phyloP scores from a whole-genome alignment of 305 asterid genomes.

The Nicotiana rustica region DNA sequence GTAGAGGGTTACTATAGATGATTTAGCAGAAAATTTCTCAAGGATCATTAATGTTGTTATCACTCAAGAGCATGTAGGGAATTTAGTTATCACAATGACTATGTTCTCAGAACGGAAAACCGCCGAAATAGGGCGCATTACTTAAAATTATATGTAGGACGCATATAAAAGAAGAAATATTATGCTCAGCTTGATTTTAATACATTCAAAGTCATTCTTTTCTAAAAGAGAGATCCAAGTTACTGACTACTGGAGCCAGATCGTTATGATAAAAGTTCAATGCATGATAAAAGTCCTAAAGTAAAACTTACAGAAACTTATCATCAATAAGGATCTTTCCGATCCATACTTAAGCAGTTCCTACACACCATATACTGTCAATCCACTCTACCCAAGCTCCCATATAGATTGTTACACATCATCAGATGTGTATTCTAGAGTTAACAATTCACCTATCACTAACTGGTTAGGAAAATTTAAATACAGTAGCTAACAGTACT shows the following conservation, averaged over 20 bases:
- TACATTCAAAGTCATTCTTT: neutral
- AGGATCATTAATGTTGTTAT: neutral
- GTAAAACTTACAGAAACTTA: neutral
- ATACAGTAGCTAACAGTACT: neutral
- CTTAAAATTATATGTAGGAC: constrained; percentile 15
- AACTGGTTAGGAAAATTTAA: neutral
- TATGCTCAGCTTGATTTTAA: constrained; percentile 11
- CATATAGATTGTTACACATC: constrained; percentile 11
- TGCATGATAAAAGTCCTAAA: neutral
- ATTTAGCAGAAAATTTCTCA: neutral
- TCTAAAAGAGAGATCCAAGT: neutral
- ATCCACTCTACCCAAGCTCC: neutral
- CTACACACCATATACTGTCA: constrained; percentile 19
- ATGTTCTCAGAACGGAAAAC: neutral
- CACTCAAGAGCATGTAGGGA: constrained; percentile 7
- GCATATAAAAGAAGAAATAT: neutral
- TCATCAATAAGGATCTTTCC: constrained; percentile 16
- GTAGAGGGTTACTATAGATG: neutral
- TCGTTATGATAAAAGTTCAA: neutral
- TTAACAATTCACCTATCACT: neutral
- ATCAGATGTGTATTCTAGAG: constrained; percentile 21
- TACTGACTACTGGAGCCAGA: constrained; percentile 15
- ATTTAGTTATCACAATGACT: neutral
- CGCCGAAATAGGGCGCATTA: neutral
- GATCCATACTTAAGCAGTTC: neutral